Evolutionary conservation across 306 rosid species (phyloP), one percentile per base, ranked within the genome.

Genomic region (Astragalus membranaceus): DNA sequence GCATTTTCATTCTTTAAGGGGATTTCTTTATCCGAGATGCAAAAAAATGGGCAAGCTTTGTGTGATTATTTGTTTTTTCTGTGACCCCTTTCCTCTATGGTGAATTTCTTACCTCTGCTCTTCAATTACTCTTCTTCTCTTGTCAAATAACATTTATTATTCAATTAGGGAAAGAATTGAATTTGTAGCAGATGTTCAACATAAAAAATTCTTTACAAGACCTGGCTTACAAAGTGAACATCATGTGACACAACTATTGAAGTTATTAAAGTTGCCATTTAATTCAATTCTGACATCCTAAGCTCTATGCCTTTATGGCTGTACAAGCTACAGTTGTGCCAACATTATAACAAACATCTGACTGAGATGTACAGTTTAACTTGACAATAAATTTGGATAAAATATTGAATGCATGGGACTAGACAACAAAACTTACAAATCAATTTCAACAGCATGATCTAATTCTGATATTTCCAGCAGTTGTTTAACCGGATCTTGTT

Each of bases 401-500:
- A 59, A 66, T 41, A 77, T 16, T 13, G 26, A 53, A 67, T 16
- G 5, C 55, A 8, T 26, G 43, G 36, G 48, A 10, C 29, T 43
- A 33, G 44, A 36, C 48, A 78, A 50, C n/a, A 74, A n/a, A 51
- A 85, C 98, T 80, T 81, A 94, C 97, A 81, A 69, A 68, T 88
- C 98, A 74, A 88, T 73, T 83, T 90, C 91, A 9, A 94, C 87
- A 59, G 69, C 79, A 52, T 75, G 60, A 33, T 84, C 89, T 12
- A 84, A 75, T 77, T 88, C 92, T 66, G 96, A 87, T 53, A 75
- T 53, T 65, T 94, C 98, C 80, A 94, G 85, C 85, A 94, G 83
- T 83, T 84, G 92, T 75, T 75, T 88, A 35, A 94, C 89, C 50
- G 96, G 97, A 79, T 94, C 97, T 90, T 87, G 96, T 50, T 94